Evolutionary conservation across 1,284 basidiomycete genomes (phyloP).

Genomic region (Sanghuangporus weigelae): DNA sequence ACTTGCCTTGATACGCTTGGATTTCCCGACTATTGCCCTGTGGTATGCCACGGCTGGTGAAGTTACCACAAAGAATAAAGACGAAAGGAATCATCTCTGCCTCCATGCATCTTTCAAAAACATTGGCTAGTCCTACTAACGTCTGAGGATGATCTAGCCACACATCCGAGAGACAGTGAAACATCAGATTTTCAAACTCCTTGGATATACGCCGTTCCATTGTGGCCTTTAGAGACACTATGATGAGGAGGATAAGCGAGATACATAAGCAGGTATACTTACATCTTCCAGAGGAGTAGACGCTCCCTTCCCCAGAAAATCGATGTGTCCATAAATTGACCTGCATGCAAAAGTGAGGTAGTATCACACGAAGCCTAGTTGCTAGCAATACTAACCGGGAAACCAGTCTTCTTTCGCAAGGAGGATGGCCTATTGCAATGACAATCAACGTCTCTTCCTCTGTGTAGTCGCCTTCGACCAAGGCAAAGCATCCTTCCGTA

Average conservation of each 20-base stretch:
- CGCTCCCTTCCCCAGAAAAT: conserved; percentile 91
- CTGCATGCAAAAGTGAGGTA: conserved; percentile 33
- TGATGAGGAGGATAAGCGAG: background rate
- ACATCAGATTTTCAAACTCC: conserved; percentile 73
- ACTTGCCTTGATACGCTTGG: conserved; percentile 76
- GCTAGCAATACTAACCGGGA: conserved; percentile 52
- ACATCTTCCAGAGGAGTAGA: conserved; percentile 93
- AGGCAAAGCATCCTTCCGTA: conserved; percentile 92
- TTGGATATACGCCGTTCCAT: conserved; percentile 55
- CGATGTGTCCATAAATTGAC: conserved; percentile 89
- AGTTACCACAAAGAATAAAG: conserved; percentile 94
- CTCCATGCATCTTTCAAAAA: conserved; percentile 91
- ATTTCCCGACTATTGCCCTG: conserved; percentile 77
- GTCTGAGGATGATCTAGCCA: conserved; percentile 91
- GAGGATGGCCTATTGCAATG: conserved; percentile 94
- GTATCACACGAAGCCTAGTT: conserved; percentile 8
- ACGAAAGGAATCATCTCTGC: conserved; percentile 81
- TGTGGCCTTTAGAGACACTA: conserved; percentile 39
- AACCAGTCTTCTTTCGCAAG: conserved; percentile 81
- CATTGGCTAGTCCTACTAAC: conserved; percentile 69
- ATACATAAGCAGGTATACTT: conserved; percentile 25
- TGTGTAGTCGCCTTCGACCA: conserved; percentile 96
- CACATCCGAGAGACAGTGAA: conserved; percentile 93
- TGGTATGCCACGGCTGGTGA: conserved; percentile 76
- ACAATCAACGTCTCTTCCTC: conserved; percentile 86